phyloP scores from a whole-genome alignment of 2,329 filamentous ascomycete genomes.

The Aspergillus fischeri region DNA sequence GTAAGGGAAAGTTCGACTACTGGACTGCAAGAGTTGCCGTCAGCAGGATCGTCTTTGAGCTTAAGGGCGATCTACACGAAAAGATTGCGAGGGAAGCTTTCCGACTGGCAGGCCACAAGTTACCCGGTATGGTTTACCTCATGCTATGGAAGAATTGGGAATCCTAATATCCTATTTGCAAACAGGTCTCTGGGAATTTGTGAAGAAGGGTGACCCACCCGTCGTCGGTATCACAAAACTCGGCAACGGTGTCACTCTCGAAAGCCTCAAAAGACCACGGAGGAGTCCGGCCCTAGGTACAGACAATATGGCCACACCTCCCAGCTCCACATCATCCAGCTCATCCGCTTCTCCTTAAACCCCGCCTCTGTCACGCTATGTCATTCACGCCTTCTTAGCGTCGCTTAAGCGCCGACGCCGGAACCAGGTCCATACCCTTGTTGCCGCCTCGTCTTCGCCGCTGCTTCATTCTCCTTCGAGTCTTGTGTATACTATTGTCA shows the following conservation, averaged over 20 bases:
- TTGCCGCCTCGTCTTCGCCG: slow-evolving; percentile 43
- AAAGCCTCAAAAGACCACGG: slow-evolving; percentile 77
- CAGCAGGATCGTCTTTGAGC: slow-evolving; percentile 86
- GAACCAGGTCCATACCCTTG: slow-evolving; percentile 54
- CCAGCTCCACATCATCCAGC: slow-evolving; percentile 33
- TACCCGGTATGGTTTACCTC: slow-evolving; percentile 65
- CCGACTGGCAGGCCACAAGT: slow-evolving; percentile 86
- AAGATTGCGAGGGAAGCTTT: slow-evolving; percentile 92
- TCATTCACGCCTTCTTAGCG: slow-evolving; percentile 10
- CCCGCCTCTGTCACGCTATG: slow-evolving; percentile 2
- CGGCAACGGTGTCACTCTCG: slow-evolving; percentile 71
- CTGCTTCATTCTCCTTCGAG: slow-evolving; percentile 32
- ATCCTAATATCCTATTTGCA: slow-evolving; percentile 18
- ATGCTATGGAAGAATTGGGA: slow-evolving; percentile 2
- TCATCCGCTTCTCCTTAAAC: slow-evolving; percentile 34
- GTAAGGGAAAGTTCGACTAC: slow-evolving; percentile 94
- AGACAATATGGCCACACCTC: slow-evolving; percentile 24
- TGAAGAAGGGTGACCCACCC: slow-evolving; percentile 83
- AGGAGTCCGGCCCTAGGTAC: slow-evolving; percentile 53
- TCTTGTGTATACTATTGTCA: slow-evolving; percentile 42
- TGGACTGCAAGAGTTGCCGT: slow-evolving; percentile 90
- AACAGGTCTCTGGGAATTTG: slow-evolving; percentile 71
- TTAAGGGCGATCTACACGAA: slow-evolving; percentile 90
- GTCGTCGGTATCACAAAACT: slow-evolving; percentile 92
- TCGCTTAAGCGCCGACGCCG: slow-evolving; percentile 50